Evolutionary conservation across 1,284 basidiomycete species (phyloP), one percentile per base, ranked within the genome.

Genomic region (Pterulicium gracile): DNA sequence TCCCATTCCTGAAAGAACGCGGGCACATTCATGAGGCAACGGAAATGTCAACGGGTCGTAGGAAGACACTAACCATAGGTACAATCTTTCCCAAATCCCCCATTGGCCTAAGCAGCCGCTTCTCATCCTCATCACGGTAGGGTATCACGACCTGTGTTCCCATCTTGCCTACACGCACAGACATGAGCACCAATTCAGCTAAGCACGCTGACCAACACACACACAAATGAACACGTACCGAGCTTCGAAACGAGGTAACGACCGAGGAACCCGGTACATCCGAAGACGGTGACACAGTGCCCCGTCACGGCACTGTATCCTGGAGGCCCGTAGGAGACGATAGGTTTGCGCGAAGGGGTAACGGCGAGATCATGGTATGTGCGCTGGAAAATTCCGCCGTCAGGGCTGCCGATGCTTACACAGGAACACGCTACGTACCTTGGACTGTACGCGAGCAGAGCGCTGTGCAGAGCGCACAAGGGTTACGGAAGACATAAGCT

Each of bases 51-150:
- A 41, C 19, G 44, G 13, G 18, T 36, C 15, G 18, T 15, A 43
- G 20, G 7, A 35, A 22, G 27, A 66, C 76, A 58, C 52, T 32
- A 10, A 93, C 91, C 81, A 98, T 81, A 53, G 91, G 82, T 48
- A 97, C 88, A 54, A 99, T 86, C 71, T 97, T 93, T 22, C 96
- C 96, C 48, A 98, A 74, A 69, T 99, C 96, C 45, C 96, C 96
- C 78, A 88, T 90, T 5, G 90, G 85, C 66, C 85, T 88, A 60
- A 99, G 70, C 61, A 89, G 80, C 51, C 96, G 76, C 63, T 88
- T 93, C 61, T 92, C 86, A 61, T 98, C 93, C 62, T 95, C 91
- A 56, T 98, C 93, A 24, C 96, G 79, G 72, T 97, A 98, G 7
- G 96, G 95, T 48, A 96, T 76, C 57, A 98, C 79, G 50, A 98